Conservation (phyloP, 768 basidiomycete species). For the Leucocoprinus birnbaumii region DNA sequence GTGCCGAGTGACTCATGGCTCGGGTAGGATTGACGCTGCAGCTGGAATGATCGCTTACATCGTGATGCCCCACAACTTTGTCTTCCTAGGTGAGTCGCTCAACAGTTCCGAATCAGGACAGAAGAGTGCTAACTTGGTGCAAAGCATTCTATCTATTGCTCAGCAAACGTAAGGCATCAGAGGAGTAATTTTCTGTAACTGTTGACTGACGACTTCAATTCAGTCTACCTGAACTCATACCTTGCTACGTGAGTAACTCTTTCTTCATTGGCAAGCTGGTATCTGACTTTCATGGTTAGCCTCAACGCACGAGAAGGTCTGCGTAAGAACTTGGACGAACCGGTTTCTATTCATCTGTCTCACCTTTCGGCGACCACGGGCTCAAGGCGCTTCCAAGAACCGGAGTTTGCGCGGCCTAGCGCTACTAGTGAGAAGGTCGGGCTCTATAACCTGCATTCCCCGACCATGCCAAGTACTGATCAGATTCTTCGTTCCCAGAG, state of each 20-base stretch:
- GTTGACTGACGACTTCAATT: not conserved
- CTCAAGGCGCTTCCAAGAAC: constrained; percentile 13
- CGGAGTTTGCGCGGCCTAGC: constrained; percentile 11
- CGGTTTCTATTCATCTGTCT: constrained; percentile 42
- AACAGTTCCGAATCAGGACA: not conserved
- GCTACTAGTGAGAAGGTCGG: constrained; percentile 18
- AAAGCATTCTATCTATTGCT: constrained; percentile 47
- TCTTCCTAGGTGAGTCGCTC: constrained; percentile 44
- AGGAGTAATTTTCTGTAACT: too few species aligned
- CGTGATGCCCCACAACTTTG: constrained; percentile 52
- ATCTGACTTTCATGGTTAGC: constrained; percentile 16
- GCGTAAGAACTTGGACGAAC: constrained; percentile 29
- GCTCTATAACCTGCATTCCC: not conserved
- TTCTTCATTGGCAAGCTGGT: not conserved
- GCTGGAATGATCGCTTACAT: constrained; percentile 44
- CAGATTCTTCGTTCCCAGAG: not conserved
- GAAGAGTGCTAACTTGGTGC: not conserved
- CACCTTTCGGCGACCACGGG: constrained; percentile 22
- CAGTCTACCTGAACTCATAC: constrained; percentile 58
- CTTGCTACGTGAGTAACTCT: constrained; percentile 35
- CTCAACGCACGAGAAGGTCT: constrained; percentile 46
- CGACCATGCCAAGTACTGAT: not conserved
- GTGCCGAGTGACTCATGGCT: not conserved
- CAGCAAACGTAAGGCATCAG: constrained; percentile 47
- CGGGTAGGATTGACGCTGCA: constrained; percentile 32